These are phyloP conservation scores for Ceratocystis variospora DNA, from an alignment of 2,329 filamentous ascomycete species.

Conservation along the genomic window DNA sequence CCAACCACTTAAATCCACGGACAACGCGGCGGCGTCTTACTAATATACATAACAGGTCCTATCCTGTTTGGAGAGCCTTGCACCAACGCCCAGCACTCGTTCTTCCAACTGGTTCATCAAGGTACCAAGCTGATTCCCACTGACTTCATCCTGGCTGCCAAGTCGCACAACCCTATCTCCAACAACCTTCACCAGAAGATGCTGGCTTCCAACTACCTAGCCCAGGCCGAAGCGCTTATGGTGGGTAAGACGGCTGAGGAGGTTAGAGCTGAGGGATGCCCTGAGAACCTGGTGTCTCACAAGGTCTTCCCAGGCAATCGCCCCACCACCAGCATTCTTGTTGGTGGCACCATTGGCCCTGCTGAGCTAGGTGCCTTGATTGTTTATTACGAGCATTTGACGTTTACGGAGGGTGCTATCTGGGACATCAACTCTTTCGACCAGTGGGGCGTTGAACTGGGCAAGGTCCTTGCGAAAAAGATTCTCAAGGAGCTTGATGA, in stretches of 20 bases:
- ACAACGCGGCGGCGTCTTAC: slow-evolving; percentile 7
- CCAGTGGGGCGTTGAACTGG: slow-evolving; percentile 98
- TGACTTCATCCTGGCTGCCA: slow-evolving; percentile 91
- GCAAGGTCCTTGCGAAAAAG: slow-evolving; percentile 91
- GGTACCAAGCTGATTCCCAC: slow-evolving; percentile 97
- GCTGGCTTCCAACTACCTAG: slow-evolving; percentile 85
- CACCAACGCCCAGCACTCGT: slow-evolving; percentile 98
- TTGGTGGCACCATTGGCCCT: slow-evolving; percentile 83
- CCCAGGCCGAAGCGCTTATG: slow-evolving; percentile 80
- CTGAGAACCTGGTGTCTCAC: slow-evolving; percentile 74
- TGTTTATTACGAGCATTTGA: slow-evolving; percentile 97
- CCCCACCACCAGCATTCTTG: slow-evolving; percentile 85
- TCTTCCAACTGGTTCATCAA: slow-evolving; percentile 99
- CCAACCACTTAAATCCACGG: neutral
- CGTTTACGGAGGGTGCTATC: slow-evolving; percentile 91
- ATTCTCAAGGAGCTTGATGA: slow-evolving; percentile 75
- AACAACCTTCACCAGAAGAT: slow-evolving; percentile 93
- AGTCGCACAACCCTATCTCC: slow-evolving; percentile 92
- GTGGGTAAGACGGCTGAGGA: slow-evolving; percentile 74
- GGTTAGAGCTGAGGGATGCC: slow-evolving; percentile 60
- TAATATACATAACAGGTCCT: slow-evolving; percentile 37
- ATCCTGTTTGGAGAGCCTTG: slow-evolving; percentile 96
- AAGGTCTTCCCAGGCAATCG: slow-evolving; percentile 98
- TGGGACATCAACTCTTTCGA: slow-evolving; percentile 99
- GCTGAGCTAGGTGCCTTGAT: slow-evolving; percentile 88